phyloP scores from a whole-genome alignment of 2,329 filamentous ascomycete species.

The Sporothrix mexicana region DNA sequence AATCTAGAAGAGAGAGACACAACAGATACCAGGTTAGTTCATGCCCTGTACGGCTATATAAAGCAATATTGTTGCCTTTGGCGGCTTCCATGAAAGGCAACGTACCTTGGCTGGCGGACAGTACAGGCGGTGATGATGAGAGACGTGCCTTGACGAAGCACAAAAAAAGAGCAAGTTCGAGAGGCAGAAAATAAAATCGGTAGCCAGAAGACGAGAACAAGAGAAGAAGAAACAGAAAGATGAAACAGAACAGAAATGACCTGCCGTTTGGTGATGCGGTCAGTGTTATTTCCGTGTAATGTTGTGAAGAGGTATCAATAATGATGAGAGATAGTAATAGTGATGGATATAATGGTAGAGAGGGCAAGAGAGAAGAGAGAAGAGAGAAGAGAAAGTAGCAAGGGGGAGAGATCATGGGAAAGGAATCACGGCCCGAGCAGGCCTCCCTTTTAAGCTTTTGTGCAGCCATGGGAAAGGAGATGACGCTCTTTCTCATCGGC shows the following conservation, averaged over 20 bases:
- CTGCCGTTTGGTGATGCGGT: not conserved
- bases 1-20: too few relatives aligned
- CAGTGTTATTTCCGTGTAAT: not conserved
- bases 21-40: too few relatives aligned
- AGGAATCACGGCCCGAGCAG: slow-evolving; percentile 12
- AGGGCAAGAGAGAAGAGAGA: not conserved
- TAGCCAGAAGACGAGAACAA: too few relatives aligned
- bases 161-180: not conserved
- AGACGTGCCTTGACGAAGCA: not conserved
- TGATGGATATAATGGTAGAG: not conserved
- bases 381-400: slow-evolving; percentile 8
- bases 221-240: too few relatives aligned
- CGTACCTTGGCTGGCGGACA: slow-evolving; percentile 10
- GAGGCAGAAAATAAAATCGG: not conserved
- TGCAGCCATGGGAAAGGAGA: not conserved
- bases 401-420: not conserved
- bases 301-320: not conserved
- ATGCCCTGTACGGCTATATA: too few relatives aligned
- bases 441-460: slow-evolving; percentile 20
- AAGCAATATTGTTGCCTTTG: too few relatives aligned
- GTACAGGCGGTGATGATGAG: not conserved
- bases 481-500: not conserved
- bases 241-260: not conserved
- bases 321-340: too few relatives aligned
- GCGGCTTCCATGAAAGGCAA: not conserved